These are phyloP conservation scores for Asclepias syriaca DNA, from an alignment of 257 asterid species.

Conservation along the genomic window DNA sequence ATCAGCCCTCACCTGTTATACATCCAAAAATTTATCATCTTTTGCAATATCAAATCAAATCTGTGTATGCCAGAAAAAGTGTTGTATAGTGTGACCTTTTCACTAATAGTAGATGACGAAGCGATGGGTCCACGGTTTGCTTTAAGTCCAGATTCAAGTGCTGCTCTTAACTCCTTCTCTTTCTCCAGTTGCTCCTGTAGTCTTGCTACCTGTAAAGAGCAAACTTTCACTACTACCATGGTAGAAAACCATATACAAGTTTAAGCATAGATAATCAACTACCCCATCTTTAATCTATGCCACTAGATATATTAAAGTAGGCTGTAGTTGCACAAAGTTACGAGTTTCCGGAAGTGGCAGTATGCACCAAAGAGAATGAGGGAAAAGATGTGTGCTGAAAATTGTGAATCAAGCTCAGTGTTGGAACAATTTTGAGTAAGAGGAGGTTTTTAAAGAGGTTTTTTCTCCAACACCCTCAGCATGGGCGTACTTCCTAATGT, in stretches of 20 bases:
- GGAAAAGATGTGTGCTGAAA: neutral
- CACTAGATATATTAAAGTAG: neutral
- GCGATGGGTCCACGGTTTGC: conserved; percentile 39
- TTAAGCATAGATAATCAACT: conserved; percentile 1
- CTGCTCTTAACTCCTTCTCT: conserved; percentile 64
- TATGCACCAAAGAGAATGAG: neutral
- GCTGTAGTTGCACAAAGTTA: neutral
- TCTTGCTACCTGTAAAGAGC: conserved; percentile 54
- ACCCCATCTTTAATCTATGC: neutral
- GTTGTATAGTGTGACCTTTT: conserved; percentile 43
- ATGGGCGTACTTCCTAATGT: neutral
- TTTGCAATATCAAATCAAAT: conserved; percentile 11
- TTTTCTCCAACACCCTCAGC: neutral
- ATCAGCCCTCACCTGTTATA: conserved; percentile 50
- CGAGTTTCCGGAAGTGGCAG: neutral
- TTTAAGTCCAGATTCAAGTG: conserved; percentile 64
- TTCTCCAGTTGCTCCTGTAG: conserved; percentile 66
- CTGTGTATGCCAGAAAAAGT: conserved; percentile 4
- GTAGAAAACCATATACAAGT: neutral
- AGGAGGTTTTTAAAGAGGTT: too few relatives aligned
- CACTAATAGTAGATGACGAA: conserved; percentile 47
- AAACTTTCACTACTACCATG: conserved; percentile 1
- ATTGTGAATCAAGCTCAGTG: neutral
- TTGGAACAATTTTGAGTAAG: neutral
- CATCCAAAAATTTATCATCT: conserved; percentile 26